Evolutionary conservation across 306 rosid species (phyloP).

Genomic region (Castanea crenata): DNA sequence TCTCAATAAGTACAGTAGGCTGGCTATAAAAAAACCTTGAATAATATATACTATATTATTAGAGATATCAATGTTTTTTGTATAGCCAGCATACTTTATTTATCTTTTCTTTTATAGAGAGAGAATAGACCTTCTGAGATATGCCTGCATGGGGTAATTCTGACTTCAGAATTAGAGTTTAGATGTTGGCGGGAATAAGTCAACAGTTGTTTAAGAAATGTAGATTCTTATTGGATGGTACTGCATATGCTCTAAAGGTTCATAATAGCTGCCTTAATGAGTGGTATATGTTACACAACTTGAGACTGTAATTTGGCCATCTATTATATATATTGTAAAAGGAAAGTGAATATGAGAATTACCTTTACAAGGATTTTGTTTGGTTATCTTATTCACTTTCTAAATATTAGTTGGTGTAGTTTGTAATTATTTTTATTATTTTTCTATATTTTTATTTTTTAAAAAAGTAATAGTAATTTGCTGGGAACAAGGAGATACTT

Average conservation of each 20-base stretch:
- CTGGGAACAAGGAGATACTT: background rate
- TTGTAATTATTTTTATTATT: background rate
- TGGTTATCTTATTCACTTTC: background rate
- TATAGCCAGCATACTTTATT: background rate
- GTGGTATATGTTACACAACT: background rate
- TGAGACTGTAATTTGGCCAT: background rate
- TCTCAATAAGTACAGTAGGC: background rate
- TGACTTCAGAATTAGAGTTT: background rate
- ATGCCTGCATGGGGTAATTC: background rate
- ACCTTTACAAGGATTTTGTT: background rate
- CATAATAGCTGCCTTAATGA: background rate
- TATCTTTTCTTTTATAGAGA: background rate
- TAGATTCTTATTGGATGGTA: background rate
- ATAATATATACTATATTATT: too few species aligned
- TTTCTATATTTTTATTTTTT: too few species aligned
- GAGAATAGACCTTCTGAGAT: background rate
- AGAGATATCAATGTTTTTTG: too few species aligned
- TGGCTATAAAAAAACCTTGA: too few species aligned
- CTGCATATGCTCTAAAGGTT: background rate
- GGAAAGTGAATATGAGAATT: background rate
- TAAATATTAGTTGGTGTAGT: background rate
- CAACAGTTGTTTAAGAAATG: background rate
- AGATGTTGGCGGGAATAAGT: background rate
- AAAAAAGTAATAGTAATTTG: too few species aligned
- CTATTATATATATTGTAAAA: background rate